Conservation (phyloP, 1,284 basidiomycete species). For the Fistulina hepatica region DNA sequence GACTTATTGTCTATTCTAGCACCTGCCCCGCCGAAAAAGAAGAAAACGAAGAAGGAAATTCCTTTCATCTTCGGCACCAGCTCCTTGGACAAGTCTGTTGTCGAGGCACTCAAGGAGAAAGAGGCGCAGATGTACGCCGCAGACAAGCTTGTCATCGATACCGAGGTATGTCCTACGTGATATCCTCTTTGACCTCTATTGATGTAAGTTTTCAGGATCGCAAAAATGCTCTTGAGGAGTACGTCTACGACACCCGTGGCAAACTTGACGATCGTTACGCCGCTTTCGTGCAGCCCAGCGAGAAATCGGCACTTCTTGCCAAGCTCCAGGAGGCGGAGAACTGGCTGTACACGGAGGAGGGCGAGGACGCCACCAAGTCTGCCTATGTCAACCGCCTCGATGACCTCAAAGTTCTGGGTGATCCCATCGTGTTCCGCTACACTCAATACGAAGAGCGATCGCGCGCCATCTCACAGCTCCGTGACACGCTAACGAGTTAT, state of each 20-base stretch:
- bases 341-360: constrained; percentile 93
- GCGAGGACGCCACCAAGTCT: constrained; percentile 89
- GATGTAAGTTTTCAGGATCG: constrained; percentile 49
- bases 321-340: constrained; percentile 75
- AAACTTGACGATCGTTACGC: constrained; percentile 86
- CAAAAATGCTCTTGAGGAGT: constrained; percentile 96
- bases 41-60: constrained; percentile 75
- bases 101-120: constrained; percentile 63
- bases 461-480: constrained; percentile 58
- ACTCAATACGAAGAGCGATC: constrained; percentile 75
- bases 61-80: constrained; percentile 56
- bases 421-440: constrained; percentile 75
- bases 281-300: constrained; percentile 55
- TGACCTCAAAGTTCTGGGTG: constrained; percentile 70
- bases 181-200: constrained; percentile 2
- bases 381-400: constrained; percentile 77
- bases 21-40: constrained; percentile 71
- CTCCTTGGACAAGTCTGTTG: constrained; percentile 46
- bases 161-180: constrained; percentile 52
- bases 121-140: constrained; percentile 81
- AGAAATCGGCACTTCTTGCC: constrained; percentile 67
- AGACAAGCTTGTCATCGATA: constrained; percentile 92
- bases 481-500: constrained; percentile 80
- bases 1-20: no score
- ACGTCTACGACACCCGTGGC: constrained; percentile 86